These are phyloP conservation scores for Cytospora piceicola DNA, from an alignment of 2,329 filamentous ascomycete species.

Conservation along the genomic window DNA sequence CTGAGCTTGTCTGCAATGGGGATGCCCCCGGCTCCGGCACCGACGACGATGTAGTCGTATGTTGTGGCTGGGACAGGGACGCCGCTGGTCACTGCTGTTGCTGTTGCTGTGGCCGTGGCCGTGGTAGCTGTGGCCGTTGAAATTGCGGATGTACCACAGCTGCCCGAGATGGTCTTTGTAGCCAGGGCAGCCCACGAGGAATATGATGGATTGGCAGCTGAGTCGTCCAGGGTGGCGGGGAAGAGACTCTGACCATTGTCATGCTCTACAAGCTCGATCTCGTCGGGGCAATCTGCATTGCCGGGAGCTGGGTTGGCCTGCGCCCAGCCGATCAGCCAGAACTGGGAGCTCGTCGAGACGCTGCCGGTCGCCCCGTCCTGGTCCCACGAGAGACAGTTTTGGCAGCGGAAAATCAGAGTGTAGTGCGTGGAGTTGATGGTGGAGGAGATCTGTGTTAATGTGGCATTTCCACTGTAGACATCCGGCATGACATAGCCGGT, in stretches of 20 bases:
- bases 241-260: slow-evolving; percentile 41
- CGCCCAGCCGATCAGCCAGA: slow-evolving; percentile 53
- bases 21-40: slow-evolving; percentile 63
- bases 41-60: slow-evolving; percentile 66
- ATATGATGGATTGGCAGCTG: slow-evolving; percentile 39
- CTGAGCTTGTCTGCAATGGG: slow-evolving; percentile 63
- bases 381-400: slow-evolving; percentile 54
- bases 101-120: slow-evolving; percentile 11
- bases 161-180: slow-evolving; percentile 38
- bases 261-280: slow-evolving; percentile 40
- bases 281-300: slow-evolving; percentile 41
- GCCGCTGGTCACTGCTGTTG: slow-evolving; percentile 2
- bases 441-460: slow-evolving; percentile 58
- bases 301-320: slow-evolving; percentile 47
- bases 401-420: slow-evolving; percentile 62
- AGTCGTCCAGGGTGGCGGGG: slow-evolving; percentile 32
- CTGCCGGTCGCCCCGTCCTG: slow-evolving; percentile 48
- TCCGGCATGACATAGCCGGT: slow-evolving; percentile 58
- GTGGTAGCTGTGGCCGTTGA: slow-evolving; percentile 35
- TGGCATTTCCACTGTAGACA: slow-evolving; percentile 61
- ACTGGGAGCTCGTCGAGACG: slow-evolving; percentile 37
- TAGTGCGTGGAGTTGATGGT: slow-evolving; percentile 59
- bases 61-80: slow-evolving; percentile 43
- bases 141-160: slow-evolving; percentile 28
- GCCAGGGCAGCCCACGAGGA: slow-evolving; percentile 39